phyloP scores from a whole-genome alignment of 257 asterid genomes.

The Solanum dulcamara region DNA sequence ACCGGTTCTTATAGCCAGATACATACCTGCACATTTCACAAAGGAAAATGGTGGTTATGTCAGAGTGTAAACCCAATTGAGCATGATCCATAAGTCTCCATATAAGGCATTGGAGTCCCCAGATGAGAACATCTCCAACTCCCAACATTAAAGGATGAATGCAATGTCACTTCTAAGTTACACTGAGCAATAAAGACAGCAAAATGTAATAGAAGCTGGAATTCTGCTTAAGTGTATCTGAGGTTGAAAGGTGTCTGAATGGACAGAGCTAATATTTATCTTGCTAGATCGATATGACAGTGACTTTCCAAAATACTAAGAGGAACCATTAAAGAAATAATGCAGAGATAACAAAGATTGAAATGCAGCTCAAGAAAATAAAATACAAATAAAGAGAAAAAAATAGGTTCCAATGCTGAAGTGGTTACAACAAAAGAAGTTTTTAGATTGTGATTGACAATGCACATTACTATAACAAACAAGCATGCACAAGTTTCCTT shows the following conservation, averaged over 20 bases:
- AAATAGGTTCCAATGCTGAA: neutral
- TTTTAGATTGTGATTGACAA: neutral
- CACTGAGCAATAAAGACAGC: neutral
- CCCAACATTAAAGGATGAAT: neutral
- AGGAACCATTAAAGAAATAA: neutral
- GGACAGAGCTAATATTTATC: neutral
- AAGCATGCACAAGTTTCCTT: neutral
- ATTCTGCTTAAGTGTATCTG: neutral
- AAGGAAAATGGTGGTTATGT: slow-evolving; percentile 1
- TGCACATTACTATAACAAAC: neutral
- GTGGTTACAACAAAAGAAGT: neutral
- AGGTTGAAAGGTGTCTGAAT: neutral
- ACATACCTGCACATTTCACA: slow-evolving; percentile 60
- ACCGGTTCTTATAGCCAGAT: slow-evolving; percentile 94
- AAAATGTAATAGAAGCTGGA: neutral
- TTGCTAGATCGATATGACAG: neutral
- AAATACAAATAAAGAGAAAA: neutral
- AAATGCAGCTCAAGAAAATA: neutral
- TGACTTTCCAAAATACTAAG: neutral
- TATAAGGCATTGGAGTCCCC: neutral
- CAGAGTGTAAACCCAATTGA: neutral
- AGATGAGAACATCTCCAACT: neutral
- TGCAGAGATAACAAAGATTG: neutral
- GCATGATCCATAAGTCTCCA: neutral
- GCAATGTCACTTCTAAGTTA: neutral